These are phyloP conservation scores for Prototheca cutis DNA, from an alignment of 163 green algal species.

Conservation along the genomic window DNA sequence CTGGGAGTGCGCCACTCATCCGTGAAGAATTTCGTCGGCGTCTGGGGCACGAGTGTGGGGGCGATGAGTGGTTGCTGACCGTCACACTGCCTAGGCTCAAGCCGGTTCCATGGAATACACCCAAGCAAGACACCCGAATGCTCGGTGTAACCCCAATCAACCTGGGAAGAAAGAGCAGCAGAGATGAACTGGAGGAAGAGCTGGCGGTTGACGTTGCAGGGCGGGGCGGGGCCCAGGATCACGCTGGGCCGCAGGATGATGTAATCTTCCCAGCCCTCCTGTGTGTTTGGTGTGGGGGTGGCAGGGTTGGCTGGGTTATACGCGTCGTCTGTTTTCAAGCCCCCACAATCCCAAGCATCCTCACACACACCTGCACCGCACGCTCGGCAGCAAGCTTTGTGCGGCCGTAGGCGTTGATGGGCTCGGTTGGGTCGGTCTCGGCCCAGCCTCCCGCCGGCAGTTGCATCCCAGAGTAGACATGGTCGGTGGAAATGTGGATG, in stretches of 20 bases:
- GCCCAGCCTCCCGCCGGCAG: constrained; percentile 13
- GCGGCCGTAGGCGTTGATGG: constrained; percentile 41
- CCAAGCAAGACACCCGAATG: too few relatives aligned
- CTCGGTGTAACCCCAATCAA: too few relatives aligned
- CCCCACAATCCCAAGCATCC: too few relatives aligned
- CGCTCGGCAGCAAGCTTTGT: constrained; percentile 45
- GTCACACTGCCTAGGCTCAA: too few relatives aligned
- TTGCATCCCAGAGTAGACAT: constrained; percentile 31
- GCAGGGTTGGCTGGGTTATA: too few relatives aligned
- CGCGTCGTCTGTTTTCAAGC: too few relatives aligned
- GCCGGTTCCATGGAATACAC: too few relatives aligned
- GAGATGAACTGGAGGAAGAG: neutral
- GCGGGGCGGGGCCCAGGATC: neutral
- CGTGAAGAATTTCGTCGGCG: neutral
- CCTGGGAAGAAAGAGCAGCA: too few relatives aligned
- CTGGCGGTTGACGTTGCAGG: neutral
- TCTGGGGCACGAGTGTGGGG: too few relatives aligned
- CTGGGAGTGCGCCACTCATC: neutral
- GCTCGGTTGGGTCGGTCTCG: constrained; percentile 19
- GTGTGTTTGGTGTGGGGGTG: neutral
- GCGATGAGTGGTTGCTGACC: too few relatives aligned
- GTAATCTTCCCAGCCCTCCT: neutral
- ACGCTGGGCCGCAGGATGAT: neutral
- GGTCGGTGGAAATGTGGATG: constrained; percentile 46
- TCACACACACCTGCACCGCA: constrained; percentile 21